Base-by-base conservation (phyloP, 495 filamentous ascomycete species). In the Annulohypoxylon moriforme region DNA sequence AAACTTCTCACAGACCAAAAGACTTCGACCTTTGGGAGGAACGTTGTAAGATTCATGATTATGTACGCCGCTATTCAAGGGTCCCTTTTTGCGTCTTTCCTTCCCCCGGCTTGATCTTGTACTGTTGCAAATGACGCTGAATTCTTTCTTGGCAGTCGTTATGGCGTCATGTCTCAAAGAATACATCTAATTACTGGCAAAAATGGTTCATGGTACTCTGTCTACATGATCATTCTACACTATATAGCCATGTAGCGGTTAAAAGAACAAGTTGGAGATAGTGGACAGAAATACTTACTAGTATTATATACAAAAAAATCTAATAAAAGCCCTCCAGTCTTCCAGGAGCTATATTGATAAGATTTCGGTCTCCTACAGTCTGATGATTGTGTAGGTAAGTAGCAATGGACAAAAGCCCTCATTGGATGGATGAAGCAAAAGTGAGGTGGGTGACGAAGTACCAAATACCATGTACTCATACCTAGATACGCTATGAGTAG, bases 51-150 rank as follows among this genome's bases (percentile, higher is more conserved):
- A 25, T 91, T 86, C 72, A 93, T 96, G 88, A 83, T 94, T 31
- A 84, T 92, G 74, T 97, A 98, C 81, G 93, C 88, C 3, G 71
- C 91, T 40, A 85, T 97, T 42, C 95, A 98, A 75, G 92, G 86
- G 5, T 91, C 85, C 47, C 81, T 98, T 46, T 98, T 92, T 83
- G 88, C 93, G n/a, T 92, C 89, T n/a, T 98, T 98, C 76, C 86
- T 98, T 36, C 95, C 95, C 13, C 95, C 95, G n/a, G 95, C 95
- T 40, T 93, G 78, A 64, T 42, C 46, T 18, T 18, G 6, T 44
- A 18, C n/a, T 8, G 7, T 44, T 9, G 2, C 8, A 18, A 44
- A 44, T 20, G 8, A 7, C 1, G n/a, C 3, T 11, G n/a, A 27
- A 27, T n/a, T 29, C n/a, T 29, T 29, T n/a, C 22, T 27, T n/a